Conservation (phyloP, 1,284 basidiomycete genomes). For the Singerocomus rubriflavus region DNA sequence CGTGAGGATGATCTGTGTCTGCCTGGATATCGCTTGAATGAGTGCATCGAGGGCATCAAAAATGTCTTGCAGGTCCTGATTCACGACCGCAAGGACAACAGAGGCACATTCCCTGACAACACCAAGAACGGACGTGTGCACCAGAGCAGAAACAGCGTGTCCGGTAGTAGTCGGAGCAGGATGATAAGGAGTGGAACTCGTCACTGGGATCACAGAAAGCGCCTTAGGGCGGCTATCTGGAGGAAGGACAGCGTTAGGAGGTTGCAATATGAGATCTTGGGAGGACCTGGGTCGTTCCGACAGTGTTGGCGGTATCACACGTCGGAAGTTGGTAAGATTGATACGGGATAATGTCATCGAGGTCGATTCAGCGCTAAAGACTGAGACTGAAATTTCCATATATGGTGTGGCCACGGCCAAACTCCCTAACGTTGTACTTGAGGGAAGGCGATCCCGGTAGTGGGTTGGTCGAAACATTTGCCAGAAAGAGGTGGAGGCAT, state of each 20-base stretch:
- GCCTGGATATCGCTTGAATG: conserved; percentile 43
- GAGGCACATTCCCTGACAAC: conserved; percentile 49
- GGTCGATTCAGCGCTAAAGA: conserved; percentile 39
- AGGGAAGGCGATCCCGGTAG: conserved; percentile 38
- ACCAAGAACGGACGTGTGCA: conserved; percentile 25
- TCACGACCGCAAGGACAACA: conserved; percentile 41
- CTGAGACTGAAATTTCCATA: conserved; percentile 50
- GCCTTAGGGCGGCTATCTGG: conserved; percentile 30
- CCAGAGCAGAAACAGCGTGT: conserved; percentile 33
- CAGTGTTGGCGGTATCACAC: conserved; percentile 27
- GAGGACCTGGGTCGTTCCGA: conserved; percentile 34
- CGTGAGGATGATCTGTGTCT: conserved; percentile 34
- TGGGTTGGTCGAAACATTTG: conserved; percentile 32
- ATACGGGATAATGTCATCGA: conserved; percentile 21
- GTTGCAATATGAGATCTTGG: conserved; percentile 41
- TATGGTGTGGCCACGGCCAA: conserved; percentile 31
- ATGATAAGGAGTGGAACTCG: conserved; percentile 10
- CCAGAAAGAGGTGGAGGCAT: conserved; percentile 26
- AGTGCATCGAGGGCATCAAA: conserved; percentile 62
- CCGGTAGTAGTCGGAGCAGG: conserved; percentile 11
- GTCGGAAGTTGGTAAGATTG: conserved; percentile 21
- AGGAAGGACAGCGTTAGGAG: conserved; percentile 30
- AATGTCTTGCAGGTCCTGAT: conserved; percentile 55
- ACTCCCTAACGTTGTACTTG: conserved; percentile 31
- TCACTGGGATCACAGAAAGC: conserved; percentile 28